Percentiles rank a stretch among this genome's conserved stretches.
Evolutionary conservation across 176 grass and related monocot species (phyloP).

Genomic region (Ampelocalamus luodianensis): DNA sequence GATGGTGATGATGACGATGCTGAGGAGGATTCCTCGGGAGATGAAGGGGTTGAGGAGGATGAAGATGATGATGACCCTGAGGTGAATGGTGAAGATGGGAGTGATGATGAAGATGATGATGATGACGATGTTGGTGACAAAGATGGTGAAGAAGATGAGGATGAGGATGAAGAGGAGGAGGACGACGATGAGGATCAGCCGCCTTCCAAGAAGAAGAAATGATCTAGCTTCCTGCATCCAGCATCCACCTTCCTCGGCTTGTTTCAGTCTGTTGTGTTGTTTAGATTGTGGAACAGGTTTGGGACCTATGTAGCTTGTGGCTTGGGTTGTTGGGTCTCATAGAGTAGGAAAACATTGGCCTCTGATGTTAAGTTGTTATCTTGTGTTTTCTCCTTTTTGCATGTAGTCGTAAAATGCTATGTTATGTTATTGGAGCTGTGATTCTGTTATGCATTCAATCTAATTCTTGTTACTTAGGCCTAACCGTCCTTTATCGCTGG

Average conservation of each 20-base stretch:
- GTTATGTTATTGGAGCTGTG: constrained; percentile 43
- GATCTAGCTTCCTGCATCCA: constrained; percentile 36
- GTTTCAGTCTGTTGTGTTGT: constrained; percentile 51
- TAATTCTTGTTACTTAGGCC: constrained; percentile 23
- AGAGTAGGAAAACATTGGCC: constrained; percentile 56
- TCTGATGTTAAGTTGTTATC: constrained; percentile 48
- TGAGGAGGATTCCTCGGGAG: constrained; percentile 56
- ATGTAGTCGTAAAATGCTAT: constrained; percentile 35
- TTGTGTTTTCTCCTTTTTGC: constrained; percentile 47
- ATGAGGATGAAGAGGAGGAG: constrained; percentile 37
- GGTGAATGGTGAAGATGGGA: constrained; percentile 58
- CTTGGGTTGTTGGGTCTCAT: constrained; percentile 38
- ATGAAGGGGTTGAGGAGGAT: constrained; percentile 55
- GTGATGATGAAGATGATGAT: constrained; percentile 39
- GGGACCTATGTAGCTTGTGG: constrained; percentile 46
- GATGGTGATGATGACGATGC: constrained; percentile 55
- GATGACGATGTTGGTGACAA: constrained; percentile 26
- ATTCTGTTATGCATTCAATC: constrained; percentile 44
- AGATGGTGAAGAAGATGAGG: constrained; percentile 13
- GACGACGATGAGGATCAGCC: constrained; percentile 71
- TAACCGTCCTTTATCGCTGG: not conserved
- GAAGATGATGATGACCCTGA: constrained; percentile 66
- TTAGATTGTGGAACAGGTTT: constrained; percentile 51
- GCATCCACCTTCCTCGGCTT: constrained; percentile 20
- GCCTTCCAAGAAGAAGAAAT: constrained; percentile 89